phyloP scores from a whole-genome alignment of 1,284 basidiomycete genomes.

The Boletus semigastroideus region DNA sequence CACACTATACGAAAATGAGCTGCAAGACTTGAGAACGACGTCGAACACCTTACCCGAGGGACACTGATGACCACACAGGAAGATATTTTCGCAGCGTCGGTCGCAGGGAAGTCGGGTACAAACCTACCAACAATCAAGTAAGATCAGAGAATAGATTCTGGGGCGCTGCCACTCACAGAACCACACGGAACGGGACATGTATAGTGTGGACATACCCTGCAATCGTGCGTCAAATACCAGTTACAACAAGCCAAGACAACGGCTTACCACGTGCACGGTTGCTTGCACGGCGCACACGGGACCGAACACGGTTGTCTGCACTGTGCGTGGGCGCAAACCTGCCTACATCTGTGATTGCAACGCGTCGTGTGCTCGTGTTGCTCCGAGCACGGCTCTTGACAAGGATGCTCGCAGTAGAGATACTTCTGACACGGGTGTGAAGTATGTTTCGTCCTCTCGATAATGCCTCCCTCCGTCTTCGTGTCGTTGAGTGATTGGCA shows the following conservation, averaged over 20 bases:
- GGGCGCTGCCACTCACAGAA: conserved; percentile 46
- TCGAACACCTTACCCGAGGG: conserved; percentile 53
- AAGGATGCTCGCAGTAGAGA: conserved; percentile 61
- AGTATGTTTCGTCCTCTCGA: conserved; percentile 40
- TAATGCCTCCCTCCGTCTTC: background rate
- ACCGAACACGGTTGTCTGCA: conserved; percentile 51
- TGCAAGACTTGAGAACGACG: background rate
- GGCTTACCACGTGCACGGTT: conserved; percentile 56
- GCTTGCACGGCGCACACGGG: conserved; percentile 64
- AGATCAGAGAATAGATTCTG: background rate
- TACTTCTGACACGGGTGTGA: conserved; percentile 51
- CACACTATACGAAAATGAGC: conserved; percentile 47
- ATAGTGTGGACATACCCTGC: conserved; percentile 54
- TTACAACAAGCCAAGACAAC: background rate
- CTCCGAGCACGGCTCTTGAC: conserved; percentile 49
- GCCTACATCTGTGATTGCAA: conserved; percentile 54
- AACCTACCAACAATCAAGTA: conserved; percentile 41
- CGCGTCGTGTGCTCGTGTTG: conserved; percentile 47
- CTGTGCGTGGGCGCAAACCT: conserved; percentile 52
- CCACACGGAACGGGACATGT: conserved; percentile 68
- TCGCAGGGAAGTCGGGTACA: conserved; percentile 71
- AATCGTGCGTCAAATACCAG: background rate
- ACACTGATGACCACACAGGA: conserved; percentile 64
- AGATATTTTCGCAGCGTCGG: conserved; percentile 44
- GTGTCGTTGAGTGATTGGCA: conserved; percentile 45